Conservation (phyloP, 2,329 filamentous ascomycete genomes). For the Alternaria conjuncta region DNA sequence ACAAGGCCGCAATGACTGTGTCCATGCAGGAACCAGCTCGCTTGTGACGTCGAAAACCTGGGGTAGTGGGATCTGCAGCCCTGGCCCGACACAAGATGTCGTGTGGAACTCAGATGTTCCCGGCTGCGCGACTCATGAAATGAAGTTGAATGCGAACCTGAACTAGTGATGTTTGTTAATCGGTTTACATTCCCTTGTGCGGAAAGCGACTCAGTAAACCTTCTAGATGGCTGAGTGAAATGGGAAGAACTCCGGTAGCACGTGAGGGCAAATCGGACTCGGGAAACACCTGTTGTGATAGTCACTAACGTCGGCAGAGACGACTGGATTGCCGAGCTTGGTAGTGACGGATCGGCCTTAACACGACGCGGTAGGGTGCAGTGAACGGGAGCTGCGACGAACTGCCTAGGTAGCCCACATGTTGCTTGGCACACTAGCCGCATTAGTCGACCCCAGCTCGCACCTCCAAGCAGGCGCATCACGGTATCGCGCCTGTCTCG, state of each 20-base stretch:
- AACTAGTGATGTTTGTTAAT: neutral
- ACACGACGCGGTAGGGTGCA: neutral
- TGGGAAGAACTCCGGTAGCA: neutral
- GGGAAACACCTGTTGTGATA: neutral
- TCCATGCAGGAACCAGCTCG: slow-evolving; percentile 6
- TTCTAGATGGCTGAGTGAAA: neutral
- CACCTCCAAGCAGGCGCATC: slow-evolving; percentile 26
- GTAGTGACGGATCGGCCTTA: neutral
- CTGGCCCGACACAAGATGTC: neutral
- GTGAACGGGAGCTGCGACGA: slow-evolving; percentile 1
- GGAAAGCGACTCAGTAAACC: neutral
- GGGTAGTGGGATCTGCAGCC: neutral
- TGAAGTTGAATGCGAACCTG: neutral
- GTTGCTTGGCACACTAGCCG: slow-evolving; percentile 17
- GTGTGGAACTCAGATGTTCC: neutral
- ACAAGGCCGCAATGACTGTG: neutral
- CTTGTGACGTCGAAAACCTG: slow-evolving; percentile 1
- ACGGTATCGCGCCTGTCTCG: slow-evolving; percentile 23
- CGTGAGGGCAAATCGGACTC: neutral
- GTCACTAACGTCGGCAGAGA: neutral
- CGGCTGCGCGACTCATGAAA: neutral
- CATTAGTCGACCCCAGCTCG: slow-evolving; percentile 1
- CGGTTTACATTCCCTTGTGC: neutral
- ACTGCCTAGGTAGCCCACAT: slow-evolving; percentile 4
- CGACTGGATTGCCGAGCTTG: neutral